Evolutionary conservation across 495 filamentous ascomycete species (phyloP).

Genomic region (Hyaloscypha hepaticicola): DNA sequence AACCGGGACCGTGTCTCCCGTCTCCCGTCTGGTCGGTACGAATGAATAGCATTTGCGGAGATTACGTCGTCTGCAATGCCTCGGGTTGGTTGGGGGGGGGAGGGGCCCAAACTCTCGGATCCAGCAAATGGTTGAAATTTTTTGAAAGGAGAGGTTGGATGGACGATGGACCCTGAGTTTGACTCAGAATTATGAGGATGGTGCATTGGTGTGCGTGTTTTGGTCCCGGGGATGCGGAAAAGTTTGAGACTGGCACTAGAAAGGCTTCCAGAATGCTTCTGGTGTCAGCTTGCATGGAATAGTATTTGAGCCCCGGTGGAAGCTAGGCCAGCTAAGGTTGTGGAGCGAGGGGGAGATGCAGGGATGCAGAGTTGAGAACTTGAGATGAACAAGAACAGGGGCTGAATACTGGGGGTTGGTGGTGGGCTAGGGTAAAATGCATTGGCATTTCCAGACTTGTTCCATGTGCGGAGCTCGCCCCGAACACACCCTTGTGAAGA

Average conservation of each 20-base stretch:
- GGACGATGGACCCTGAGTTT: not conserved
- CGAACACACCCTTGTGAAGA: not conserved
- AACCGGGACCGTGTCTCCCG: not conserved
- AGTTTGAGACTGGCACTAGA: not conserved
- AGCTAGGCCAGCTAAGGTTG: not conserved
- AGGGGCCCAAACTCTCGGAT: slow-evolving; percentile 1
- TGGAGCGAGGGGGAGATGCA: not conserved
- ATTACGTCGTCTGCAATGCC: not conserved
- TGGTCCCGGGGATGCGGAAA: not conserved
- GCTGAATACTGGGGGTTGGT: not conserved
- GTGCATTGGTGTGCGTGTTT: too few relatives aligned
- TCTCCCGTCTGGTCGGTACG: not conserved
- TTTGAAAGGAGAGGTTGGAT: not conserved
- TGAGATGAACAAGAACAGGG: not conserved
- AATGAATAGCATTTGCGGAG: not conserved
- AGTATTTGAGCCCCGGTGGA: not conserved
- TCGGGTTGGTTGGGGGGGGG: too few relatives aligned
- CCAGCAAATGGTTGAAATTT: not conserved
- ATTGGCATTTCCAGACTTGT: not conserved
- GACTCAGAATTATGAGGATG: not conserved
- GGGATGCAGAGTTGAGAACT: not conserved
- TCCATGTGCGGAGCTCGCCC: not conserved
- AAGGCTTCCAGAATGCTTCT: not conserved
- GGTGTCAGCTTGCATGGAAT: not conserved
- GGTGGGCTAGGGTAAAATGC: not conserved